phyloP scores from a whole-genome alignment of 1,284 basidiomycete genomes.

The Gastroboletus turbinatus region DNA sequence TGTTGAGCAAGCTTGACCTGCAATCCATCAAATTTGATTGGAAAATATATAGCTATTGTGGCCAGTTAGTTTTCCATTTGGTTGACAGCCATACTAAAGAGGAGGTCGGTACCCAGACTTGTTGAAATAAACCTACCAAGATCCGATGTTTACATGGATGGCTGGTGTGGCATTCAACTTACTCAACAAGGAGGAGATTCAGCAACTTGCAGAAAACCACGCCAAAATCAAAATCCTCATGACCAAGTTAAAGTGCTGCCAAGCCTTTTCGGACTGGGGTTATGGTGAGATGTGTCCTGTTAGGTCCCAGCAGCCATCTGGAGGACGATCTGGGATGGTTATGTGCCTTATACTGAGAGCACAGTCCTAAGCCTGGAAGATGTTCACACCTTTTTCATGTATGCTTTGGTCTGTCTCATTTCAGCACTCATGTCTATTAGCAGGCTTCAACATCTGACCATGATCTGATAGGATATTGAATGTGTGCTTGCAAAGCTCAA shows the following conservation, averaged over 20 bases:
- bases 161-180: background rate
- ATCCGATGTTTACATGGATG: background rate
- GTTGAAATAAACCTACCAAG: too few species aligned
- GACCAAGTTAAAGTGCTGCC: background rate
- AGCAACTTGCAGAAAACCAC: background rate
- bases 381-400: background rate
- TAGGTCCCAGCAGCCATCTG: background rate
- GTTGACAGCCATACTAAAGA: background rate
- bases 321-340: background rate
- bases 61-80: background rate
- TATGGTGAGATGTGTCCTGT: background rate
- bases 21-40: background rate
- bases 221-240: background rate
- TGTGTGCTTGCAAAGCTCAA: background rate
- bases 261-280: background rate
- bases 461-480: background rate
- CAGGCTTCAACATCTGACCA: background rate
- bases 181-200: background rate
- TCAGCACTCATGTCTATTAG: background rate
- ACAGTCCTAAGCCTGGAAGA: background rate
- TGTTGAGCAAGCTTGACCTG: background rate
- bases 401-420: background rate
- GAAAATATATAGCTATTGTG: background rate
- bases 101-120: background rate
- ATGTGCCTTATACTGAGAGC: background rate